phyloP scores from a whole-genome alignment of 441 rosid species.

The Cnidoscolus chayamansa region DNA sequence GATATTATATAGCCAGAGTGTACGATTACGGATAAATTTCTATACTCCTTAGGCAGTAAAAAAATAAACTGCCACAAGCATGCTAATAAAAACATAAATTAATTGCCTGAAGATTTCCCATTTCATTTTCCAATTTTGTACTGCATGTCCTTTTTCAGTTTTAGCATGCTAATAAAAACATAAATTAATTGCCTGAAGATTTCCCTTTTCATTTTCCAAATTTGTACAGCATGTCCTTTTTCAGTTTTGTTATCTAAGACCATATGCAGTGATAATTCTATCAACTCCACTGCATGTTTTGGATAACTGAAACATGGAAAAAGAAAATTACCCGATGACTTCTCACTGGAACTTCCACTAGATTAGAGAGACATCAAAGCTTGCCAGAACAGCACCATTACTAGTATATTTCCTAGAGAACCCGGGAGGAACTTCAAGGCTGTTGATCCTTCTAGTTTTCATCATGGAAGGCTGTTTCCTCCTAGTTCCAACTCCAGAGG shows the following conservation, averaged over 20 bases:
- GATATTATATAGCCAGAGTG: background rate
- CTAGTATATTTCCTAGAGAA: background rate
- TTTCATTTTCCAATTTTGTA: background rate
- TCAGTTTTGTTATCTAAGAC: background rate
- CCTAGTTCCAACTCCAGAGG: background rate
- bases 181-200: background rate
- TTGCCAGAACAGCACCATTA: background rate
- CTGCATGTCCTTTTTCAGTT: background rate
- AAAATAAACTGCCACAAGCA: background rate
- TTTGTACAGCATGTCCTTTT: background rate
- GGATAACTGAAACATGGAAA: background rate
- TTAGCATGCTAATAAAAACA: background rate
- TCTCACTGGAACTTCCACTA: slow-evolving; percentile 1
- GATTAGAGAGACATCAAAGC: background rate
- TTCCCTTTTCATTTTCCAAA: background rate
- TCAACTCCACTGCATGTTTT: background rate
- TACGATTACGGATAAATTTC: background rate
- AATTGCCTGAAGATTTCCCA: background rate
- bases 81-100: background rate
- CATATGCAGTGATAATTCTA: background rate
- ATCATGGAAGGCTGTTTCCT: background rate
- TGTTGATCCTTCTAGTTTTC: background rate
- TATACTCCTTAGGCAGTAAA: background rate
- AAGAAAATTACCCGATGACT: background rate
- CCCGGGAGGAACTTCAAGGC: background rate